These are phyloP conservation scores for Fraxinus velutina DNA, from an alignment of 305 asterid genomes.

Conservation along the genomic window DNA sequence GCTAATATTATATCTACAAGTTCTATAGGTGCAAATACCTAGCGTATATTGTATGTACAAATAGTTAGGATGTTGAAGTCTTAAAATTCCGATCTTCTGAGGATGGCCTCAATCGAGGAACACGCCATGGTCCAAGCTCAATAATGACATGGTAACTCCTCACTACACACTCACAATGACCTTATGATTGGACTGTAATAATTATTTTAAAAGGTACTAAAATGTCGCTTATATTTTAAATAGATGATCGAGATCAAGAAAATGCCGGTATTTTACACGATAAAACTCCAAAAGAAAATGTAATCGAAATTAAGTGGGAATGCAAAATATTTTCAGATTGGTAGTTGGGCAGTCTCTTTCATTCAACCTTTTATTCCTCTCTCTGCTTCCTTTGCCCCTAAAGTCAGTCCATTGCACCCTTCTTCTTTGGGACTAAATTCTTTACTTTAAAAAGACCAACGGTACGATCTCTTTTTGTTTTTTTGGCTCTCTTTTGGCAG, in stretches of 20 bases:
- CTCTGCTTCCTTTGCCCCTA: not conserved
- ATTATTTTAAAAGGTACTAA: not conserved
- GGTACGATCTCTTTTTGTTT: not conserved
- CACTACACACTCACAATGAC: not conserved
- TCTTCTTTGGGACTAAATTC: not conserved
- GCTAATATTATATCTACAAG: not conserved
- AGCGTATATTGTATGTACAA: not conserved
- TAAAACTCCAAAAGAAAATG: not conserved
- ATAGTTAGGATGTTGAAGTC: not conserved
- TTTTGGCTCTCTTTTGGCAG: not conserved
- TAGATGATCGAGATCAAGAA: not conserved
- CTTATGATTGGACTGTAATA: not conserved
- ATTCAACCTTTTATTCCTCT: not conserved
- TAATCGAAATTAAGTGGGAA: not conserved
- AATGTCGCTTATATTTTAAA: not conserved
- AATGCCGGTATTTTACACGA: not conserved
- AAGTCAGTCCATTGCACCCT: not conserved
- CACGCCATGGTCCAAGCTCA: not conserved
- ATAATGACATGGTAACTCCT: not conserved
- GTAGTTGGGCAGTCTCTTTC: not conserved
- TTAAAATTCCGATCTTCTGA: not conserved
- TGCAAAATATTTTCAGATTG: not conserved
- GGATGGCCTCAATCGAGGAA: not conserved
- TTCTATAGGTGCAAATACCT: not conserved
- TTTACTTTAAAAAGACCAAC: not conserved